Evolutionary conservation across 1,139 yeast genomes (phyloP).

Genomic region (Suhomyces anneliseae): DNA sequence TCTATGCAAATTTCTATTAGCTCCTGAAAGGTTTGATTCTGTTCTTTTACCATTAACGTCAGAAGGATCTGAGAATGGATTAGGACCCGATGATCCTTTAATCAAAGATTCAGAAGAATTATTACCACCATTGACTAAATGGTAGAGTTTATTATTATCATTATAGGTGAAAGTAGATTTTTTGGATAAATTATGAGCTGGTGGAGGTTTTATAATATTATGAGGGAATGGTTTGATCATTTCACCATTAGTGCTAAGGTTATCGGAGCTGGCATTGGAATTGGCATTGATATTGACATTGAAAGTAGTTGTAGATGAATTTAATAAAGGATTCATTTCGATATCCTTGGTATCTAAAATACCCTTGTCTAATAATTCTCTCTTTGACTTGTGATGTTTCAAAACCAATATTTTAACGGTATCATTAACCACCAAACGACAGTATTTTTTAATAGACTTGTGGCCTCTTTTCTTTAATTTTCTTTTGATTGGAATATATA

Average conservation of each 20-base stretch:
- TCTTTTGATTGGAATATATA: constrained; percentile 55
- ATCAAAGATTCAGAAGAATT: constrained; percentile 6
- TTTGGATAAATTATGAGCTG: constrained; percentile 2
- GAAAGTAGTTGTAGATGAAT: constrained; percentile 11
- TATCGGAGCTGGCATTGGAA: constrained; percentile 4
- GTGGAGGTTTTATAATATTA: constrained; percentile 7
- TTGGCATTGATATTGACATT: neutral
- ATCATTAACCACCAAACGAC: constrained; percentile 55
- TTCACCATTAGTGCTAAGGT: neutral
- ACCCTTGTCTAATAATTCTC: constrained; percentile 36
- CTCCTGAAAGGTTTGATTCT: neutral
- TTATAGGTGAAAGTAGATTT: constrained; percentile 5
- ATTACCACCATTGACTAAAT: constrained; percentile 2
- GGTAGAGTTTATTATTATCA: constrained; percentile 13
- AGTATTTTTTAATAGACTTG: constrained; percentile 53
- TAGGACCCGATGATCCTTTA: neutral
- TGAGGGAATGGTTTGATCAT: constrained; percentile 9
- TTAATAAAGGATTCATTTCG: constrained; percentile 29
- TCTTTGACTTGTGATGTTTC: constrained; percentile 45
- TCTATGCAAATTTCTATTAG: neutral
- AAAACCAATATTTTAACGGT: constrained; percentile 53
- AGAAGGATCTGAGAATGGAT: constrained; percentile 6
- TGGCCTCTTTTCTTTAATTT: constrained; percentile 39
- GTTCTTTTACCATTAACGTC: neutral
- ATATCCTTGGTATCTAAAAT: constrained; percentile 27